Conservation (phyloP, 805 yeast genomes). For the Candida germanica region DNA sequence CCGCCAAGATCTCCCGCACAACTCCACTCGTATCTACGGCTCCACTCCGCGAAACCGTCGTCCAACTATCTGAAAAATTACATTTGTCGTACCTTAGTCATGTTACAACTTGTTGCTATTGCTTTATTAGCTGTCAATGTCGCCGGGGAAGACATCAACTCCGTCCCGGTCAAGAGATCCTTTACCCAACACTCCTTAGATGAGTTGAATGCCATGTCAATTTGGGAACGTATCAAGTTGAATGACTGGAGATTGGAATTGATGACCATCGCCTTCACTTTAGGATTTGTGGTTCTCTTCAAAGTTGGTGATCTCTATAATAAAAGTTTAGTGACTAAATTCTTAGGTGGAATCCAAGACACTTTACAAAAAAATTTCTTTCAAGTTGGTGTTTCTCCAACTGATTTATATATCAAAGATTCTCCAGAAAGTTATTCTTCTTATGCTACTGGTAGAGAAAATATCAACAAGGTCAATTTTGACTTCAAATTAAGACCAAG, state of each 20-base stretch:
- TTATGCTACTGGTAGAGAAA: slow-evolving; percentile 87
- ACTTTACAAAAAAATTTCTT: slow-evolving; percentile 66
- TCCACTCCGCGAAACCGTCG: too few species aligned
- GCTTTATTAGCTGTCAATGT: slow-evolving; percentile 7
- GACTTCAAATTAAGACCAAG: slow-evolving; percentile 70
- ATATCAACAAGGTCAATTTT: slow-evolving; percentile 61
- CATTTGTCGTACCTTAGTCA: slow-evolving; percentile 1
- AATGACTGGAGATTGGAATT: slow-evolving; percentile 81
- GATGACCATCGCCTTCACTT: slow-evolving; percentile 50
- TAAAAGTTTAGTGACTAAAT: slow-evolving; percentile 48
- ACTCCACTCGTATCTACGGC: too few species aligned
- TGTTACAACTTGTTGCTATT: slow-evolving; percentile 5
- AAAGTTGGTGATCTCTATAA: slow-evolving; percentile 61
- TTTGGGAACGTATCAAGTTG: slow-evolving; percentile 52
- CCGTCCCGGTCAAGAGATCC: slow-evolving; percentile 9
- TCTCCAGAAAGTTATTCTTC: slow-evolving; percentile 59
- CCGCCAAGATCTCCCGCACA: too few species aligned
- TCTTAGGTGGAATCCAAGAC: slow-evolving; percentile 49
- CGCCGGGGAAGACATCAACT: slow-evolving; percentile 3
- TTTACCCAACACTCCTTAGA: slow-evolving; percentile 38
- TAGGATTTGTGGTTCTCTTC: slow-evolving; percentile 49
- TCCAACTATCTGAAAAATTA: slow-evolving; percentile 5
- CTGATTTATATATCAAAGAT: slow-evolving; percentile 54
- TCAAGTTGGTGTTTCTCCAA: slow-evolving; percentile 63
- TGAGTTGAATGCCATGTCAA: slow-evolving; percentile 56